These are phyloP conservation scores for Passiflora organensis DNA, from an alignment of 345 rosid species.

Conservation along the genomic window DNA sequence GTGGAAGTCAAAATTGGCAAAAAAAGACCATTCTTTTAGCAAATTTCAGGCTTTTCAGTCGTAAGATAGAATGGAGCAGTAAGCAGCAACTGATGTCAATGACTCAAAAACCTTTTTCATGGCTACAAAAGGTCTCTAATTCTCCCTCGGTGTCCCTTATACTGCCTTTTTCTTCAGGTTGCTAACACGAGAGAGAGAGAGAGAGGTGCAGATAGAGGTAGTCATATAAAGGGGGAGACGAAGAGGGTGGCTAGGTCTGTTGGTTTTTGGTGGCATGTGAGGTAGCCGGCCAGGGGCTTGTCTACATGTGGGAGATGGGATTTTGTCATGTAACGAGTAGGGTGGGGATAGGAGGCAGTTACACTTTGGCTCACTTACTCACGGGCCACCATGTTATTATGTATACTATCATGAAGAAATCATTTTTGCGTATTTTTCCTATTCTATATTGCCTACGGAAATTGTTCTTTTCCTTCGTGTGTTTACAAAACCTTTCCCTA, in stretches of 20 bases:
- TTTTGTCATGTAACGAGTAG: slow-evolving; percentile 31
- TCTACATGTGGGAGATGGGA: slow-evolving; percentile 41
- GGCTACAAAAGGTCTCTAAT: slow-evolving; percentile 33
- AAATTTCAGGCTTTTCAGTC: slow-evolving; percentile 24
- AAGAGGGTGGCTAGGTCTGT: slow-evolving; percentile 8
- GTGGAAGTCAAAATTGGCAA: slow-evolving; percentile 28
- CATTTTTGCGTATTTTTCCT: slow-evolving; percentile 13
- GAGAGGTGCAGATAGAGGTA: not conserved
- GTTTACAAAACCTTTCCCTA: not conserved
- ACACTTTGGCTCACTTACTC: slow-evolving; percentile 32
- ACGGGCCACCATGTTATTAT: slow-evolving; percentile 29
- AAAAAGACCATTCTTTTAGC: slow-evolving; percentile 17
- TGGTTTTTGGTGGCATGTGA: slow-evolving; percentile 61
- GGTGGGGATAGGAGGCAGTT: slow-evolving; percentile 28
- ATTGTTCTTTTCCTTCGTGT: not conserved
- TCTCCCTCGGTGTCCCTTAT: not conserved
- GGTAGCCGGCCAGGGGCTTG: slow-evolving; percentile 59
- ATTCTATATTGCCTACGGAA: not conserved
- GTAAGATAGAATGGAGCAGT: slow-evolving; percentile 4
- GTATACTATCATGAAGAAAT: slow-evolving; percentile 29
- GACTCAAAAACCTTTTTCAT: slow-evolving; percentile 20
- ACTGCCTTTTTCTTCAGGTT: slow-evolving; percentile 8
- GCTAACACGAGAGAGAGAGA: slow-evolving; percentile 10
- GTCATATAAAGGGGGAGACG: slow-evolving; percentile 14
- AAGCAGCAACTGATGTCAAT: not conserved